These are phyloP conservation scores for Trichophyton benhamiae DNA, from an alignment of 2,329 filamentous ascomycete species.

Conservation along the genomic window DNA sequence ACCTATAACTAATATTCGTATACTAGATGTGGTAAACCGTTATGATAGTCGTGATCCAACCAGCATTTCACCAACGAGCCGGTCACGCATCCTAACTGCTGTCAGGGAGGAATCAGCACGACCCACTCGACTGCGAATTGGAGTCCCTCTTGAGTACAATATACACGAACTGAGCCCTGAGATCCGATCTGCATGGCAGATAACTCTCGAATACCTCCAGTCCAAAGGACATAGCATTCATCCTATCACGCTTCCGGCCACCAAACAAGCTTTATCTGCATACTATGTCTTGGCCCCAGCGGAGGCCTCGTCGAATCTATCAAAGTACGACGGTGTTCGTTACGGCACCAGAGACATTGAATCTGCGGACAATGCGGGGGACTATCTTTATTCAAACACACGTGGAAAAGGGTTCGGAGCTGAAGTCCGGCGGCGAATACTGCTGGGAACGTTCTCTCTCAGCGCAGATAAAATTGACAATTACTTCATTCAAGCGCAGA, in stretches of 20 bases:
- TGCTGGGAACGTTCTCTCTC: conserved; percentile 80
- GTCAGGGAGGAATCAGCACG: conserved; percentile 14
- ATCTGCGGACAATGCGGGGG: conserved; percentile 40
- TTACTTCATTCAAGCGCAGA: conserved; percentile 91
- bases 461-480: conserved; percentile 88
- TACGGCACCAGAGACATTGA: conserved; percentile 54
- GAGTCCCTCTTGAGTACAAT: conserved; percentile 68
- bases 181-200: conserved; percentile 59
- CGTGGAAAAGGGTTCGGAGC: conserved; percentile 64
- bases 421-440: conserved; percentile 75
- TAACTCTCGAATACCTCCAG: conserved; percentile 48
- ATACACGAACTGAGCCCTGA: conserved; percentile 61
- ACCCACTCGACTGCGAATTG: conserved; percentile 36
- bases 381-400: conserved; percentile 59
- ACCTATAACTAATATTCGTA: conserved; percentile 5
- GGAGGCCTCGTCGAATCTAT: conserved; percentile 88
- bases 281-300: conserved; percentile 95
- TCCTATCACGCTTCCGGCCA: conserved; percentile 69
- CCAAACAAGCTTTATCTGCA: conserved; percentile 71
- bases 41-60: conserved; percentile 66
- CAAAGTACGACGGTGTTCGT: conserved; percentile 93
- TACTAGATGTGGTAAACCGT: conserved; percentile 41
- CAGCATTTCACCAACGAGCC: conserved; percentile 46
- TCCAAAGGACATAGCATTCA: conserved; percentile 57
- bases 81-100: conserved; percentile 34